Conservation (phyloP, 2,329 filamentous ascomycete genomes). For the Verticillium nubilum region DNA sequence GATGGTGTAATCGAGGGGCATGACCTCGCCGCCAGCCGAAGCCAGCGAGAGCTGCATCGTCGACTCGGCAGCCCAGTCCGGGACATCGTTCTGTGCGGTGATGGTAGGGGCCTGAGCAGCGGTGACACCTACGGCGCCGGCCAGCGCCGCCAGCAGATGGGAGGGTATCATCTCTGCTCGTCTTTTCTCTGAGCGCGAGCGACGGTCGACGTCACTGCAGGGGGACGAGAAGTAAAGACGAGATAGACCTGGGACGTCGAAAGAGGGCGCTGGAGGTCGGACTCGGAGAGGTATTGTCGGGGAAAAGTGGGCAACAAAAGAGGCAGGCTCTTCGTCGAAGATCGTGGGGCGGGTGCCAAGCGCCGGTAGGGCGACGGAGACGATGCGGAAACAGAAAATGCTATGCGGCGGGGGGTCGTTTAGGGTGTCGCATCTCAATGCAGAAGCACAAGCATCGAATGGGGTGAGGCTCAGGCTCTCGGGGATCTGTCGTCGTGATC, state of each 20-base stretch:
- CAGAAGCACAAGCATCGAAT: slow-evolving; percentile 16
- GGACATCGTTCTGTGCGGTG: slow-evolving; percentile 24
- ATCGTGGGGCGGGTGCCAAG: neutral
- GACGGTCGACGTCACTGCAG: slow-evolving; percentile 27
- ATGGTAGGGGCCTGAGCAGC: slow-evolving; percentile 27
- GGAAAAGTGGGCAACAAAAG: slow-evolving; percentile 4
- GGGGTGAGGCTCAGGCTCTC: slow-evolving; percentile 1
- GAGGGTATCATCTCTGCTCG: slow-evolving; percentile 24
- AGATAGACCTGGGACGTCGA: neutral
- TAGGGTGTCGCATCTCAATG: slow-evolving; percentile 20
- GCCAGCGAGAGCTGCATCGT: slow-evolving; percentile 35
- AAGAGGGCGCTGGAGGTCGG: neutral
- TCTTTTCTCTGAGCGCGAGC: slow-evolving; percentile 14
- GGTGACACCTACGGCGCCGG: slow-evolving; percentile 24
- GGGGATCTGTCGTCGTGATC: neutral
- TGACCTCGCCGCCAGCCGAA: slow-evolving; percentile 15
- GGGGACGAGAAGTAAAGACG: slow-evolving; percentile 8
- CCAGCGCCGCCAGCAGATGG: slow-evolving; percentile 19
- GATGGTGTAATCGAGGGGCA: slow-evolving; percentile 31
- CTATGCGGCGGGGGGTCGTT: slow-evolving; percentile 6
- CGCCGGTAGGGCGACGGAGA: neutral
- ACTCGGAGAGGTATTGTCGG: slow-evolving; percentile 5
- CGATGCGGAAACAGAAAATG: slow-evolving; percentile 8
- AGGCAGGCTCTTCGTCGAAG: neutral
- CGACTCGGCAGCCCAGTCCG: slow-evolving; percentile 31